Percentiles rank a stretch among this genome's conserved stretches.
These are phyloP conservation scores for Saccharata proteae DNA, from an alignment of 2,329 filamentous ascomycete species.

Conservation along the genomic window DNA sequence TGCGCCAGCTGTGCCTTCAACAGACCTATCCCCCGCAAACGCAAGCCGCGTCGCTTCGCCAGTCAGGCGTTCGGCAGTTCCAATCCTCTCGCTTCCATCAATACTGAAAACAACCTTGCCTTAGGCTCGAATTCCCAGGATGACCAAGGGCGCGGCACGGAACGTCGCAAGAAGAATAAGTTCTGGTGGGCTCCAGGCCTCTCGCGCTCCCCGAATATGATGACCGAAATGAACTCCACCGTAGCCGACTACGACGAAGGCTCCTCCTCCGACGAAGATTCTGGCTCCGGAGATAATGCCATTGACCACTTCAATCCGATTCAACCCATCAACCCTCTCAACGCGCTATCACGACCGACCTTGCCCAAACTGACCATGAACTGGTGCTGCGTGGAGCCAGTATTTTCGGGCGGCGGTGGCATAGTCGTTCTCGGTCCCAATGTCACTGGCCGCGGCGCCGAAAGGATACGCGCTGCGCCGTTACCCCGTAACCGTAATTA, in stretches of 20 bases:
- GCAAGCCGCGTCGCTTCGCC: constrained; percentile 23
- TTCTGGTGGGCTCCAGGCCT: constrained; percentile 50
- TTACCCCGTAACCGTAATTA: constrained; percentile 42
- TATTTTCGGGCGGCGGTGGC: constrained; percentile 47
- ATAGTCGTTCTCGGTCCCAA: constrained; percentile 43
- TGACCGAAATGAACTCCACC: constrained; percentile 39
- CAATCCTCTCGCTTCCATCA: constrained; percentile 12
- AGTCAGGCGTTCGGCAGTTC: constrained; percentile 22
- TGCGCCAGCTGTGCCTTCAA: constrained; percentile 49
- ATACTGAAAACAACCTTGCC: constrained; percentile 12
- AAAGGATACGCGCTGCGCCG: constrained; percentile 44
- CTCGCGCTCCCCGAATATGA: constrained; percentile 43
- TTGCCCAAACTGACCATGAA: constrained; percentile 40
- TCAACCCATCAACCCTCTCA: constrained; percentile 23
- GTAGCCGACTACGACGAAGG: constrained; percentile 26
- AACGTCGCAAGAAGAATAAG: constrained; percentile 18
- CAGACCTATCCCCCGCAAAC: constrained; percentile 35
- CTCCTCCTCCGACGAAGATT: constrained; percentile 24
- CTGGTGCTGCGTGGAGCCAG: constrained; percentile 49
- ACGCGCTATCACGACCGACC: constrained; percentile 29
- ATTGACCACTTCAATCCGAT: constrained; percentile 15
- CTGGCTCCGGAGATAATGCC: constrained; percentile 9
- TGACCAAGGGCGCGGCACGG: constrained; percentile 3
- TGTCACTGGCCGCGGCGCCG: constrained; percentile 37
- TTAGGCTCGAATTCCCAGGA: background rate